Evolutionary conservation across 768 basidiomycete genomes (phyloP), one percentile per base, ranked within the genome.

Genomic region (Rhizopogon rudus): DNA sequence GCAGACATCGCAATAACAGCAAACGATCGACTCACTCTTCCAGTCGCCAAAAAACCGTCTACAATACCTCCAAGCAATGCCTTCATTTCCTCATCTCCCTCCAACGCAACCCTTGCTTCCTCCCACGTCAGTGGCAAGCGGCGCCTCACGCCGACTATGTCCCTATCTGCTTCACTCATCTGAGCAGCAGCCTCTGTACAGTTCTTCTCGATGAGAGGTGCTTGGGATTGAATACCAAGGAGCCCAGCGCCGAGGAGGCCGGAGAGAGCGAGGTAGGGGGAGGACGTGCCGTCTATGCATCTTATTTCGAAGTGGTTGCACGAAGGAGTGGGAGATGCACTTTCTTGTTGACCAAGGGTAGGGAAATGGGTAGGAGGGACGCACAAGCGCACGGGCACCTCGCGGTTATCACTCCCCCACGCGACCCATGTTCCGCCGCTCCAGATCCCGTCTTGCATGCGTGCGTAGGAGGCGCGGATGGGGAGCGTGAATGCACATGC

Each of bases 381-480:
- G 33, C 76, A 75, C 17, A 88, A 70, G 4, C 87, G 83, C 1
- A 90, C 64, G 0, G 85, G 81, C 0, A 76, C 73, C 64, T 90
- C 87, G 50, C 83, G 80, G 67, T 87, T 87, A 44, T 88, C 84
- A 10, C 76, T 76, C 0, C 88, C 88, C 83, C 84, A 90, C 56
- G 69, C 75, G 44, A 82, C 77, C 63, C 81, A 87, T 1, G 87
- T 89, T 8, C 88, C 88, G 22, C 88, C 86, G 0, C 81, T 76
- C 84, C 86, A 87, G 13, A 81, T 76, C 4, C 85, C 84, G 59
- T 91, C 88, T 3, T 53, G 44, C 70, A 90, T 75, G 7, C 88
- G 80, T 20, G 74, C 70, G 68, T 87, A 91, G 3, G 88, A 91
- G 0, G 81, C 75, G 0, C 71, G 61, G 1, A 78, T 79, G 5